phyloP scores from a whole-genome alignment of 164 flowering plant genomes.

The Chimonanthus praecox region DNA sequence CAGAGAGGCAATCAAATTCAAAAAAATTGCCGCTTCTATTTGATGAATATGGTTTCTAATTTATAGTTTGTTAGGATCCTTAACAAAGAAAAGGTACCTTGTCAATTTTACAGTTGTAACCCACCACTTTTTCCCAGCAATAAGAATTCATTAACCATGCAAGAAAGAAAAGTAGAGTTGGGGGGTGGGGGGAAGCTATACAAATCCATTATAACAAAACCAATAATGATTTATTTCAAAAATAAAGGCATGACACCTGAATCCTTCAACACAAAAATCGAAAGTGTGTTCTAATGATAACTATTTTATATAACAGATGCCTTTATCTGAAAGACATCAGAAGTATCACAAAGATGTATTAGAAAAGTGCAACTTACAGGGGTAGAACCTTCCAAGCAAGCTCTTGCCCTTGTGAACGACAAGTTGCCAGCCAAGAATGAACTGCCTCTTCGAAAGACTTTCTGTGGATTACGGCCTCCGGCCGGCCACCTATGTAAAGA shows the following conservation, averaged over 20 bases:
- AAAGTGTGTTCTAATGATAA: neutral
- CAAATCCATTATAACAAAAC: too few species aligned
- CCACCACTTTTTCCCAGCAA: too few species aligned
- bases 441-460: slow-evolving; percentile 78
- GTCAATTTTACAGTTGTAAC: too few species aligned
- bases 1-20: too few species aligned
- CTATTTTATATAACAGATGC: neutral
- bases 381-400: slow-evolving; percentile 79
- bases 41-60: too few species aligned
- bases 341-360: neutral
- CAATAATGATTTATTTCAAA: neutral
- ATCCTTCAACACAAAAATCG: neutral
- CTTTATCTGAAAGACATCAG: neutral
- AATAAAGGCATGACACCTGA: neutral
- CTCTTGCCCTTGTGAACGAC: slow-evolving; percentile 87
- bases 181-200: too few species aligned
- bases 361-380: slow-evolving; percentile 43
- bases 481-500: slow-evolving; percentile 83
- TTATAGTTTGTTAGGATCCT: too few species aligned
- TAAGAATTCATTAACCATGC: too few species aligned
- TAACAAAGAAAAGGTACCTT: too few species aligned
- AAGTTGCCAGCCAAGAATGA: slow-evolving; percentile 92
- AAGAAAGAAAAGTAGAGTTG: too few species aligned
- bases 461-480: slow-evolving; percentile 68
- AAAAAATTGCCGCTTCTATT: too few species aligned